Evolutionary conservation across 306 rosid species (phyloP), one percentile per base, ranked within the genome.

Genomic region (Sindora glabra): DNA sequence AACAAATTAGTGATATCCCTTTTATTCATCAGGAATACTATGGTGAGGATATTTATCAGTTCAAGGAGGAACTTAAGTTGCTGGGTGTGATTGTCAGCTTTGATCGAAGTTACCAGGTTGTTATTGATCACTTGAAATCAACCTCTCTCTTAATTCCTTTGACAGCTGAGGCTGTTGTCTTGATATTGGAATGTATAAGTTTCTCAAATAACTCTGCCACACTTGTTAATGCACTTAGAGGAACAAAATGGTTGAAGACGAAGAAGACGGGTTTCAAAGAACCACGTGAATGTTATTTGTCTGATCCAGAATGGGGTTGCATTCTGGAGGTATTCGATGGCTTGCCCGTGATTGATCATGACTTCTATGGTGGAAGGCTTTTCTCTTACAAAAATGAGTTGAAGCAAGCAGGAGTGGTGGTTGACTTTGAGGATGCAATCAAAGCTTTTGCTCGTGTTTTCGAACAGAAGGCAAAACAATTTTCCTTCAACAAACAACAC

Each of bases 1-100:
- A 78, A 1, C 70, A 74, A 72, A 56, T 89, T 9, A 73, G 95
- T 56, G 56, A 65, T 13, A 72, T 90, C 65, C 97, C 97, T 25
- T 86, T 80, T 65, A 70, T 86, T 9, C 83, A 90, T 48, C 5
- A 36, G 8, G 62, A n/a, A 6, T 73, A 71, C 59, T 86, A 68
- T 24, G 87, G 97, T 32, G 51, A 41, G 3, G 88, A 83, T 39
- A 80, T 86, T 11, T 22, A 18, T 17, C 2, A 11, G 6, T 90
- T 73, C 56, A 39, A n/a, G n/a, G n/a, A n/a, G n/a, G n/a, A n/a
- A n/a, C n/a, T n/a, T n/a, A n/a, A n/a, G n/a, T n/a, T n/a, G n/a
- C n/a, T n/a, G n/a, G n/a, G n/a, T n/a, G n/a, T n/a, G n/a, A n/a
- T n/a, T n/a, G n/a, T n/a, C n/a, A n/a, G n/a, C n/a, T n/a, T n/a